These are phyloP conservation scores for Pelomyxa schiedti DNA, from an alignment of 78 protist genomes.

Conservation along the genomic window DNA sequence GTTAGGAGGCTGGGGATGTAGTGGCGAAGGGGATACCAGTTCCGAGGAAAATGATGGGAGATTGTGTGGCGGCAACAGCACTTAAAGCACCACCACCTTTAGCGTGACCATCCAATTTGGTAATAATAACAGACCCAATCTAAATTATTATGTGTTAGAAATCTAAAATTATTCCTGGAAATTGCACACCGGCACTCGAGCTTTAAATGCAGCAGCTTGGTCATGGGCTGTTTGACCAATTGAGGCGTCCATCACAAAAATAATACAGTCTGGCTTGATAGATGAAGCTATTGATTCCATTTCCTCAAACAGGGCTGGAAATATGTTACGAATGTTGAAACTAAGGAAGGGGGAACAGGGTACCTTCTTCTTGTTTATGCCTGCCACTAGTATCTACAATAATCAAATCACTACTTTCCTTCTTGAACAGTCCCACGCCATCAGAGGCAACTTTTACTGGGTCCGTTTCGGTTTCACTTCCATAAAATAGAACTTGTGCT, in stretches of 20 bases:
- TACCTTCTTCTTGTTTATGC: slow-evolving; percentile 89
- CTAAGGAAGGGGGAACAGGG: not conserved
- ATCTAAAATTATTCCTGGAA: not conserved
- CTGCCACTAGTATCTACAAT: slow-evolving; percentile 97
- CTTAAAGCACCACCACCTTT: slow-evolving; percentile 97
- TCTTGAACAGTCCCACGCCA: slow-evolving; percentile 82
- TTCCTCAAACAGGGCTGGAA: slow-evolving; percentile 81
- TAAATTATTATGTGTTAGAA: slow-evolving; percentile 50
- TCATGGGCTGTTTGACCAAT: slow-evolving; percentile 92
- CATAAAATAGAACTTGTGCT: slow-evolving; percentile 88
- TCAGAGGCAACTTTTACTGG: slow-evolving; percentile 85
- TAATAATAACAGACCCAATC: slow-evolving; percentile 94
- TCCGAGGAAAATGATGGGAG: slow-evolving; percentile 92
- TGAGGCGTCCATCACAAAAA: slow-evolving; percentile 93
- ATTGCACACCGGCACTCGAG: slow-evolving; percentile 22
- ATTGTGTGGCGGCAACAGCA: slow-evolving; percentile 87
- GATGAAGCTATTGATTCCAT: slow-evolving; percentile 79
- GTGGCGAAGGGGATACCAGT: slow-evolving; percentile 88
- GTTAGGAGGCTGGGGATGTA: too few relatives aligned
- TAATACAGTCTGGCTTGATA: slow-evolving; percentile 78
- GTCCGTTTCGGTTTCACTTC: slow-evolving; percentile 76
- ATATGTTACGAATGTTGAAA: not conserved
- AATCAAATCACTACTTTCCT: slow-evolving; percentile 81
- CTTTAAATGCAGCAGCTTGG: slow-evolving; percentile 79
- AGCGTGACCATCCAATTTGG: slow-evolving; percentile 98